phyloP scores from a whole-genome alignment of 2,329 filamentous ascomycete genomes.

The Boeremia exigua region DNA sequence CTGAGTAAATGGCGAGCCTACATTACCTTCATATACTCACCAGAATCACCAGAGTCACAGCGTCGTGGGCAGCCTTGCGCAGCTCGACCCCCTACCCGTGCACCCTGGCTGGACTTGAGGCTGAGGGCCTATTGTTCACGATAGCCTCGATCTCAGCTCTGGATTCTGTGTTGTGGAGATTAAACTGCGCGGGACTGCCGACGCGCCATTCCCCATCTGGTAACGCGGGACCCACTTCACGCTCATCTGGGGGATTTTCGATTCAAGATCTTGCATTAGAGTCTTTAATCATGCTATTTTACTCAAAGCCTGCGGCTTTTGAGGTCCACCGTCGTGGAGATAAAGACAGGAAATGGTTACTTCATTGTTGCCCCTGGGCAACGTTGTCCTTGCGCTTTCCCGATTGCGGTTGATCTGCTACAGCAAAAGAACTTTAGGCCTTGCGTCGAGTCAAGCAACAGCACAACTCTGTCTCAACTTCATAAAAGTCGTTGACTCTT shows the following conservation, averaged over 20 bases:
- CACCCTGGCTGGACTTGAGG: constrained; percentile 4
- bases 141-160: constrained; percentile 15
- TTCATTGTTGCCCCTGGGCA: neutral
- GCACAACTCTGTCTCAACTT: constrained; percentile 4
- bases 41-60: neutral
- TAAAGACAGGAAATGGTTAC: neutral
- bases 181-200: constrained; percentile 12
- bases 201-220: neutral
- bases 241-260: constrained; percentile 10
- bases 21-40: constrained; percentile 11
- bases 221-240: constrained; percentile 5
- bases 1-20: neutral
- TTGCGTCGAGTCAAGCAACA: neutral
- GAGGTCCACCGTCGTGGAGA: neutral
- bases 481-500: neutral
- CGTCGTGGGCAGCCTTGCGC: neutral
- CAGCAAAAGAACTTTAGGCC: neutral
- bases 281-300: neutral
- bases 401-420: neutral
- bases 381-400: constrained; percentile 8
- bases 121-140: constrained; percentile 5
- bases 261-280: constrained; percentile 8
- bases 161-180: constrained; percentile 14
- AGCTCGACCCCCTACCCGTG: neutral
- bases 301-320: neutral